Conservation (phyloP, 345 rosid species). For the Lumnitzera racemosa region DNA sequence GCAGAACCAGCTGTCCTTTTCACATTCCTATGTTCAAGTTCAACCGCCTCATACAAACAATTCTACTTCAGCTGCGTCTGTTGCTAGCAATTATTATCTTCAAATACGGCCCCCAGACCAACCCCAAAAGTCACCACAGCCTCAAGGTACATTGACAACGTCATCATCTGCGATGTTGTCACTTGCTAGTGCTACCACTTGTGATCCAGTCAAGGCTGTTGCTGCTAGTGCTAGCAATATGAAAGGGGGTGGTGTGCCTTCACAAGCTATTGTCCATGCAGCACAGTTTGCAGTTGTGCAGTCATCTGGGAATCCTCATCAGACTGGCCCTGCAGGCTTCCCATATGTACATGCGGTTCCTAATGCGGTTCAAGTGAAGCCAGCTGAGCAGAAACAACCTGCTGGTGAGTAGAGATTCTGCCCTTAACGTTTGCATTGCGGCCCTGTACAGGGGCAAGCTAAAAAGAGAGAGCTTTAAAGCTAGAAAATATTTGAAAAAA, state of each 20-base stretch:
- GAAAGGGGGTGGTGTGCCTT: slow-evolving; percentile 55
- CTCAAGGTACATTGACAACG: slow-evolving; percentile 28
- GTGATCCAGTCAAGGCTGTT: slow-evolving; percentile 72
- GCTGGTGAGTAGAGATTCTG: slow-evolving; percentile 58
- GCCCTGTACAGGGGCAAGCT: background rate
- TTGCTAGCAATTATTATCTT: slow-evolving; percentile 42
- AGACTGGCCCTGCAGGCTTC: slow-evolving; percentile 53
- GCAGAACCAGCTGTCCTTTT: slow-evolving; percentile 50
- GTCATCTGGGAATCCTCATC: slow-evolving; percentile 54
- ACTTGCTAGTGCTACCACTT: slow-evolving; percentile 24
- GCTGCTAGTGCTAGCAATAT: slow-evolving; percentile 41
- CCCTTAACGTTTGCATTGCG: slow-evolving; percentile 3
- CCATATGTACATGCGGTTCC: slow-evolving; percentile 49
- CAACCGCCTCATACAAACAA: slow-evolving; percentile 45
- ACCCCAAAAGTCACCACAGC: slow-evolving; percentile 35
- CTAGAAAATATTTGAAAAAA: too few relatives aligned
- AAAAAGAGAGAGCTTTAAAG: background rate
- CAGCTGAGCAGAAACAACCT: slow-evolving; percentile 81
- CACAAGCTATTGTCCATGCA: slow-evolving; percentile 37
- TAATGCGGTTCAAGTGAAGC: slow-evolving; percentile 62
- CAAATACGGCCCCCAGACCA: slow-evolving; percentile 62
- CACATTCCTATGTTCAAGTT: slow-evolving; percentile 43
- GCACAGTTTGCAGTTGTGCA: slow-evolving; percentile 40
- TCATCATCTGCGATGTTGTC: slow-evolving; percentile 52
- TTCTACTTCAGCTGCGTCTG: slow-evolving; percentile 25